Evolutionary conservation across 495 filamentous ascomycete genomes (phyloP), one percentile per base, ranked within the genome.

Genomic region (Aspergillus nidulans): DNA sequence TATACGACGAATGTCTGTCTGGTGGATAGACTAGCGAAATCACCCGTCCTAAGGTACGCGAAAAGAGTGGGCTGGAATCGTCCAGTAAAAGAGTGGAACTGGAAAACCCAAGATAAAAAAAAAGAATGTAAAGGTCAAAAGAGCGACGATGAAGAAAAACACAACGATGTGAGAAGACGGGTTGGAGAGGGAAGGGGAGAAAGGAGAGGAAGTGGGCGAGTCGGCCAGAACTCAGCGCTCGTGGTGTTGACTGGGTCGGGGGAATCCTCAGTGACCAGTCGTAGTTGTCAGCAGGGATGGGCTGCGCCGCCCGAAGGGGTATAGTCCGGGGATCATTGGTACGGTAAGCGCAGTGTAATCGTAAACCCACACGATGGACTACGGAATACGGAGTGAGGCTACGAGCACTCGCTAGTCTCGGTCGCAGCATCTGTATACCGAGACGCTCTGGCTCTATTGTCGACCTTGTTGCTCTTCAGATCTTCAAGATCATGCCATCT

Each of bases 1-100:
- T 45, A 15, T 26, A 20, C 16, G 21, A 6, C 20, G 40, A 21
- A 3, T 20, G 42, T 44, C 21, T 26, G 42, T 44, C 21, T 25
- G 12, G 5, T 44, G 50, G 48, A 49, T 46, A 16, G 16, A 21
- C 12, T 28, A 20, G 34, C 61, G 69, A 59, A 51, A 54, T 54
- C 50, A 55, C 57, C 59, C 62, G 69, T 60, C 61, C 62, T 53
- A 55, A 56, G 49, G 61, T 50, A 59, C 50, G 51, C 54, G 56
- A 70, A 69, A 54, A 56, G 62, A 72, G 67, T 46, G 40, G 55
- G 52, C 41, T n/a, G n/a, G 47, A 56, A 58, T 54, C 63, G 65
- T 67, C 58, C 64, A 68, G 69, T 70, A 59, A 74, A 74, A 69
- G 71, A 73, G 69, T 73, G 73, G 66, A 73, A 73, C 71, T 59